Base-by-base conservation (phyloP, 805 yeast genomes). In the Maudiozyma serrabonitensis region DNA sequence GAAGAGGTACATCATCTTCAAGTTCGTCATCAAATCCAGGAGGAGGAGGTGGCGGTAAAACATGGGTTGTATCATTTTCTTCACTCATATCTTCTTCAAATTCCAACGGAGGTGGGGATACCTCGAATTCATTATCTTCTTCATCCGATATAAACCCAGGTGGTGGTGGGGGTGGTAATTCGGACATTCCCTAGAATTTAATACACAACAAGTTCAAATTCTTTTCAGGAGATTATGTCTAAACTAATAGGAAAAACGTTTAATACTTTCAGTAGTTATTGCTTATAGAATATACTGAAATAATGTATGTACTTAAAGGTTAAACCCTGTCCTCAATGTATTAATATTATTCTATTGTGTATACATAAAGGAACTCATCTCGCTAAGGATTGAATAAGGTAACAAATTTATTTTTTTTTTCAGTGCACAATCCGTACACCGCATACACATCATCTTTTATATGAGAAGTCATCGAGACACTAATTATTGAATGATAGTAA, bases 131-230 rank as follows among this genome's bases (percentile, higher is more conserved):
- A 16, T 9, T 28, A 6, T 42, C 45, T 11, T 60, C 63, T 66
- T 18, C 70, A 67, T 26, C 64, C 64, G 46, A 43, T 13, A n/a
- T 38, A 38, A 13, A 48, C 40, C 19, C 65, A 56, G 40, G 61
- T 16, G 69, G 67, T 12, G 72, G 68, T 16, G 70, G 73, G 12
- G 70, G 69, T 19, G 70, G 63, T 19, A 61, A 25, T 32, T 54
- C 53, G 5, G 46, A 40, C 52, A 52, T 52, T 35, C 18, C 18
- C 18, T 35, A 35, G 32, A 6, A 28, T 28, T 28, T 28, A 28
- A 28, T 28, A 28, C 32, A 28, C 32, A 11, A 28, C 12, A 11
- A 28, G 6, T 6, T 28, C 32, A 28, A 28, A 28, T 28, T 28
- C 32, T 8, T 28, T 28, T 28, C 32, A 8, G 12, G 12, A 28